Conservation (phyloP, 2,329 filamentous ascomycete genomes). For the Monilinia vaccinii-corymbosi region DNA sequence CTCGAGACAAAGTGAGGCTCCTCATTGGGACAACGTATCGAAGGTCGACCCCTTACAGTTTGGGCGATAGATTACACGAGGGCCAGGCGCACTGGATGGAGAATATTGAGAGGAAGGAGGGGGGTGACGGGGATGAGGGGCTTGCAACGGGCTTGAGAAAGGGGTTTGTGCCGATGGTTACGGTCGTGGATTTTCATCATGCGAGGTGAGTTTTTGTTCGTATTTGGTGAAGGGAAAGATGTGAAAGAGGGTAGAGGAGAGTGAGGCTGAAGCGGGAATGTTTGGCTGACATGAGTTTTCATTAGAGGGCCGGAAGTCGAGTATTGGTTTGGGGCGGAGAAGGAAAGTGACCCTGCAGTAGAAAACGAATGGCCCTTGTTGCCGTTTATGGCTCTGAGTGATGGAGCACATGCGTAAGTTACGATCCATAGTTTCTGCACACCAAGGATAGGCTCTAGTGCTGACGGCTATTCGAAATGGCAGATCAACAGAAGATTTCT, state of each 20-base stretch:
- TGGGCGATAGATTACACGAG: not conserved
- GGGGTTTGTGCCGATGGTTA: conserved; percentile 58
- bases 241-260: not conserved
- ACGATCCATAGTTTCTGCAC: not conserved
- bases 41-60: not conserved
- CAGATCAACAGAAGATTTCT: conserved; percentile 90
- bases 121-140: conserved; percentile 17
- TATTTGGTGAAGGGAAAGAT: not conserved
- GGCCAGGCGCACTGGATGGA: conserved; percentile 4
- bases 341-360: conserved; percentile 66
- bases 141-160: conserved; percentile 18
- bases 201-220: conserved; percentile 39
- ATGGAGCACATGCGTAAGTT: conserved; percentile 83
- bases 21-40: conserved; percentile 1
- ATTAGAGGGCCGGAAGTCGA: conserved; percentile 79
- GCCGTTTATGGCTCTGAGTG: conserved; percentile 93
- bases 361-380: conserved; percentile 87
- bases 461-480: conserved; percentile 4
- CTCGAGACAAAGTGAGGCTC: conserved; percentile 5
- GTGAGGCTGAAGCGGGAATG: conserved; percentile 12
- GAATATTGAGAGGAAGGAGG: conserved; percentile 13
- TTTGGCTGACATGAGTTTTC: not conserved
- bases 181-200: conserved; percentile 79
- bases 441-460: not conserved
- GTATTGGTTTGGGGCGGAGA: conserved; percentile 71